Base-by-base conservation (phyloP, 805 yeast species). In the Kodamaea lidongshanica region DNA sequence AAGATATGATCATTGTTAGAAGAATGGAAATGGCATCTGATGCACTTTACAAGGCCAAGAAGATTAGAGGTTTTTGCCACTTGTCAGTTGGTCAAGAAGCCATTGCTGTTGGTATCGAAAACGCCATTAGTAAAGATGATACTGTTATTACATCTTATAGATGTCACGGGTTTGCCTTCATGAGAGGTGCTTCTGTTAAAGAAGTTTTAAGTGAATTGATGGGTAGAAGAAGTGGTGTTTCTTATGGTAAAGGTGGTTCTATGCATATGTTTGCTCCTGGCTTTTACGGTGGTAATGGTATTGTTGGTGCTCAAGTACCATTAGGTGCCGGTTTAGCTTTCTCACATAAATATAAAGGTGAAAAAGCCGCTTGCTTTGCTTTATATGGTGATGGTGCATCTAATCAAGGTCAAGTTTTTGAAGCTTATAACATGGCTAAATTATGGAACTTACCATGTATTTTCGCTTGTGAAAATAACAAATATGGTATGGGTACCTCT, bases 11-110 rank as follows among this genome's bases (percentile, higher is more conserved):
- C 45, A 65, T 80, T 45, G 78, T 89, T 57, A 79, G 95, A 74
- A 83, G 98, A 67, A 79, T 92, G 92, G 98, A 92, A 70, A 89
- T 92, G 95, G 94, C 96, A 23, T 78, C 97, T 39, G 98, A 92
- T 59, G 97, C 96, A 18, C 70, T 92, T 43, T 92, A 92, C 73
- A 92, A 92, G 72, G 95, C 97, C 52, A 92, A 92, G 73, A 87
- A 89, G 69, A 88, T 92, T 54, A 78, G 97, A 71, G 98, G 98
- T 49, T 92, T 92, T 79, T 92, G 98, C 68, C 98, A 92, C 65
- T 76, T 92, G 69, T 84, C 96, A 9, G 87, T 85, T 41, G 98
- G 98, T 54, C 98, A 92, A 70, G 98, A 92, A 70, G 98, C 98
- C 42, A 77, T 92, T 64, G 96, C 98, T 41, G 96, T 89, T 40